These are phyloP conservation scores for Phylloporus scabripes DNA, from an alignment of 768 basidiomycete species.

Conservation along the genomic window DNA sequence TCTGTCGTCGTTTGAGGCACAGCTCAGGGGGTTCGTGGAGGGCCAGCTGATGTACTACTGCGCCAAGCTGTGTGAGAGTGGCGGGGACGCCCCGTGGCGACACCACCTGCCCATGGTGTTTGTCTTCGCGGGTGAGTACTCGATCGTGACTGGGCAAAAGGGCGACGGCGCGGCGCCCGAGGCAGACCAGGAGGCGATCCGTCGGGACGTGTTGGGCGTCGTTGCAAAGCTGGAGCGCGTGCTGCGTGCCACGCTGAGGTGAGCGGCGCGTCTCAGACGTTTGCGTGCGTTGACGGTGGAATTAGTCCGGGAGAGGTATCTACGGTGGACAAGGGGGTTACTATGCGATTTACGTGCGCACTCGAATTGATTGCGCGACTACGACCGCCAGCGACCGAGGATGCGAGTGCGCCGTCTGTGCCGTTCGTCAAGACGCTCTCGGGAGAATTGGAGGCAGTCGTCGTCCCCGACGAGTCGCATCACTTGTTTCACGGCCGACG, in stretches of 20 bases:
- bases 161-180: not conserved
- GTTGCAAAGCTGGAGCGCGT: slow-evolving; percentile 12
- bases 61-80: slow-evolving; percentile 12
- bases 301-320: slow-evolving; percentile 18
- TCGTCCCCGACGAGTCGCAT: slow-evolving; percentile 52
- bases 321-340: slow-evolving; percentile 16
- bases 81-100: not conserved
- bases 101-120: slow-evolving; percentile 10
- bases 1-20: slow-evolving; percentile 11
- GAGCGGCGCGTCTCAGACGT: not conserved
- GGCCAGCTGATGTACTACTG: slow-evolving; percentile 21
- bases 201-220: slow-evolving; percentile 14
- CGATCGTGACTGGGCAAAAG: slow-evolving; percentile 14
- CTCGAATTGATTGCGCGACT: slow-evolving; percentile 20
- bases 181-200: slow-evolving; percentile 9
- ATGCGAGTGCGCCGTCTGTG: not conserved
- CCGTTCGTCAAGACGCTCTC: slow-evolving; percentile 37
- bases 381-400: slow-evolving; percentile 1
- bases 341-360: slow-evolving; percentile 22
- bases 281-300: not conserved
- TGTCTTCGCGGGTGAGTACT: slow-evolving; percentile 25
- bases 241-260: slow-evolving; percentile 18
- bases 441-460: slow-evolving; percentile 52
- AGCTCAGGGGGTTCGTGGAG: slow-evolving; percentile 20
- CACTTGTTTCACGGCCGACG: slow-evolving; percentile 48